Percentiles rank a stretch among this genome's conserved stretches.
Evolutionary conservation across 192 early-diverging fungal species (phyloP).

Genomic region (Helicostylum pulchrum): DNA sequence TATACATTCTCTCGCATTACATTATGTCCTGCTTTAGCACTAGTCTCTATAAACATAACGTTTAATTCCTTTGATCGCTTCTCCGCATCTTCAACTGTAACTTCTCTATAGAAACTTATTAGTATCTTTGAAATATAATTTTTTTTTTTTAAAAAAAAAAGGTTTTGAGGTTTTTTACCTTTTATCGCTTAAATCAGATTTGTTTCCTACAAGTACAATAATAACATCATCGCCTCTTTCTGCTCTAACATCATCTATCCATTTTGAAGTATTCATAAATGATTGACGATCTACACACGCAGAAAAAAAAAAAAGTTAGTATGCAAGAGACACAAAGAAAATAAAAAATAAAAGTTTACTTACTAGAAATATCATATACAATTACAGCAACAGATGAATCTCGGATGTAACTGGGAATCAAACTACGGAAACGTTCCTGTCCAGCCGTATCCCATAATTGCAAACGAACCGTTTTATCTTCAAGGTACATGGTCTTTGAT

Average conservation of each 20-base stretch:
- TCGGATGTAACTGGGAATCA: constrained; percentile 98
- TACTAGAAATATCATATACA: constrained; percentile 96
- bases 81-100: constrained; percentile 97
- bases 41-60: constrained; percentile 99
- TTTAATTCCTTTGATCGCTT: constrained; percentile 96
- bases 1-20: constrained; percentile 30
- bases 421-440: constrained; percentile 94
- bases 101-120: constrained; percentile 54
- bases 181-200: constrained; percentile 96
- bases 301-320: constrained; percentile 45
- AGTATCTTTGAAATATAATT: neutral
- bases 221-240: constrained; percentile 98
- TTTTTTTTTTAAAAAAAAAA: no score
- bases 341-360: no score
- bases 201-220: constrained; percentile 99
- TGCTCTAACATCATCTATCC: constrained; percentile 98
- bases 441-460: constrained; percentile 99
- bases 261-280: constrained; percentile 95
- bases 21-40: constrained; percentile 98
- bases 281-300: constrained; percentile 83
- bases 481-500: constrained; percentile 99
- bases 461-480: constrained; percentile 94
- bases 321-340: no score
- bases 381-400: constrained; percentile 97
- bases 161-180: constrained; percentile 43